Evolutionary conservation across 2,329 filamentous ascomycete genomes (phyloP).

Genomic region (Penicillium psychrosexuale): DNA sequence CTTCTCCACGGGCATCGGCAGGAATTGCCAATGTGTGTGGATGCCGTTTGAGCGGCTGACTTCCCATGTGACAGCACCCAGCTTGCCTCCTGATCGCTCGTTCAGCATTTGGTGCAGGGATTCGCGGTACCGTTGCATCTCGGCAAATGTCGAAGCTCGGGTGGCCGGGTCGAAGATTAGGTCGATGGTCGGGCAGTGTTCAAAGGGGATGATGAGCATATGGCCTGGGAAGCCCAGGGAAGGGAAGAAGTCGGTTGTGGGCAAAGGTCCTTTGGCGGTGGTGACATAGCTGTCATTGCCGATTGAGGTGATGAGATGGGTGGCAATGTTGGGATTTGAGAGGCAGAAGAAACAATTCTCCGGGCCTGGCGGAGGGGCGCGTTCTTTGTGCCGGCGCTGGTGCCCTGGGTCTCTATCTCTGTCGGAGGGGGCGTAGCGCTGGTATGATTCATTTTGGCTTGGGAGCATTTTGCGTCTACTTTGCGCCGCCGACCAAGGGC

Average conservation of each 20-base stretch:
- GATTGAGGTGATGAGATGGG: constrained; percentile 86
- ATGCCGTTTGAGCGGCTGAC: constrained; percentile 78
- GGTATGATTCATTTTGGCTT: constrained; percentile 36
- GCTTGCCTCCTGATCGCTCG: constrained; percentile 44
- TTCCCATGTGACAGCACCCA: constrained; percentile 89
- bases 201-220: constrained; percentile 84
- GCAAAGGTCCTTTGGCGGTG: constrained; percentile 85
- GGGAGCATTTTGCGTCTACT: constrained; percentile 57
- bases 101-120: constrained; percentile 75
- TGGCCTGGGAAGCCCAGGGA: constrained; percentile 76
- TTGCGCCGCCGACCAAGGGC: constrained; percentile 56
- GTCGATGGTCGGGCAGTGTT: constrained; percentile 73
- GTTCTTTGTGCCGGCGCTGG: constrained; percentile 42
- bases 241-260: constrained; percentile 67
- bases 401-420: constrained; percentile 27
- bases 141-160: constrained; percentile 60
- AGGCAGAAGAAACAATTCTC: constrained; percentile 93
- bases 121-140: constrained; percentile 80
- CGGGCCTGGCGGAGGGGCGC: constrained; percentile 57
- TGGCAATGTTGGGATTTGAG: constrained; percentile 76
- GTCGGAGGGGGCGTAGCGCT: constrained; percentile 41
- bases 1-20: constrained; percentile 69
- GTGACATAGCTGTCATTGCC: constrained; percentile 85
- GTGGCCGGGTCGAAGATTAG: constrained; percentile 60
- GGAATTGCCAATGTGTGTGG: constrained; percentile 90